Evolutionary conservation across 2,329 filamentous ascomycete genomes (phyloP).

Genomic region (Phyllosticta ampelicida): DNA sequence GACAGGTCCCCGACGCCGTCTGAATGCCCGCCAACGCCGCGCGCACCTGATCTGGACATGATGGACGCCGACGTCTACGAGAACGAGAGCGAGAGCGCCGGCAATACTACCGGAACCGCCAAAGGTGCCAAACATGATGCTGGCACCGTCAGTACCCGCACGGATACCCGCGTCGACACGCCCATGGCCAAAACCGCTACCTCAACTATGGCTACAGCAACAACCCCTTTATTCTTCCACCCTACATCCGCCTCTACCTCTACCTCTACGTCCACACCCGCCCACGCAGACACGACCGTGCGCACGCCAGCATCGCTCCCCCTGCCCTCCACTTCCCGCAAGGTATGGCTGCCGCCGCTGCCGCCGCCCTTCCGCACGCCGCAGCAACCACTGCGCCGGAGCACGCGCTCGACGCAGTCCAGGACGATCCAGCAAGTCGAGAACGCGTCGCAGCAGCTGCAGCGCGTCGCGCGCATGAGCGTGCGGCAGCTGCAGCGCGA

Average conservation of each 20-base stretch:
- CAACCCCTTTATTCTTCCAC: too few species aligned
- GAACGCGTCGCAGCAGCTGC: not conserved
- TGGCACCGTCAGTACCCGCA: not conserved
- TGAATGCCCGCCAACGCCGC: not conserved
- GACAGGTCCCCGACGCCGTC: not conserved
- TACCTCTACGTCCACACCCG: too few species aligned
- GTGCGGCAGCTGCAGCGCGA: not conserved
- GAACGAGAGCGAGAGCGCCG: not conserved
- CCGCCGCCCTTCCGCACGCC: not conserved
- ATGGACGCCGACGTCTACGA: not conserved
- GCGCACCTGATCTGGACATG: not conserved
- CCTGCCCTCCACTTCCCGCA: not conserved
- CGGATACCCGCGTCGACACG: too few species aligned
- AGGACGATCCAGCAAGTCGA: too few species aligned
- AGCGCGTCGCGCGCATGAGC: not conserved
- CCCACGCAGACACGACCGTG: too few species aligned
- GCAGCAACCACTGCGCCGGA: not conserved
- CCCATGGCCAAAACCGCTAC: too few species aligned
- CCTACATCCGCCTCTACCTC: too few species aligned
- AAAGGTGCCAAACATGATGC: not conserved
- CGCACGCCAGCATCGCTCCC: too few species aligned
- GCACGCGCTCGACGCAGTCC: not conserved
- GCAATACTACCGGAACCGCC: too few species aligned
- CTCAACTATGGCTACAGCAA: too few species aligned
- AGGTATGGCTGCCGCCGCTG: too few species aligned